Evolutionary conservation across 2,329 filamentous ascomycete species (phyloP).

Genomic region (Leptoxyphium fumago): DNA sequence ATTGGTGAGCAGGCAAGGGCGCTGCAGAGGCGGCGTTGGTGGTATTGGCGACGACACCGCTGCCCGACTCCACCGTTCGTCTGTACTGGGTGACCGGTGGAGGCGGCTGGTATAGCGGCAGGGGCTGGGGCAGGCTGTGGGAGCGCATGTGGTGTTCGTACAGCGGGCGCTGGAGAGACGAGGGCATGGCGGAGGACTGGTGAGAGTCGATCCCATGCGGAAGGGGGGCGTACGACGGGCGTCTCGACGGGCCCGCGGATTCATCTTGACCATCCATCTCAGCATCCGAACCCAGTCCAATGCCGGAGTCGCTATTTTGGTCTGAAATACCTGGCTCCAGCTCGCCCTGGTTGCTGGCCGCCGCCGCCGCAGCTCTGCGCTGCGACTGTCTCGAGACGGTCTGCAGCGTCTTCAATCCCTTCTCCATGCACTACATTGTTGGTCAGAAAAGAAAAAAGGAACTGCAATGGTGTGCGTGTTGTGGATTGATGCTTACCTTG

Average conservation of each 20-base stretch:
- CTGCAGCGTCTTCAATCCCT: slow-evolving; percentile 67
- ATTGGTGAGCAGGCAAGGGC: too few species aligned
- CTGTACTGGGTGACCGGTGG: slow-evolving; percentile 7
- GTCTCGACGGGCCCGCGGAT: slow-evolving; percentile 1
- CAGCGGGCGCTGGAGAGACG: not conserved
- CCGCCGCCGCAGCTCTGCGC: slow-evolving; percentile 34
- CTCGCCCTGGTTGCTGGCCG: slow-evolving; percentile 30
- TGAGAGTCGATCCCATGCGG: not conserved
- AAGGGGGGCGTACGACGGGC: not conserved
- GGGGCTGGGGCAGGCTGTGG: slow-evolving; percentile 18
- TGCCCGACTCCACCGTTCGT: too few species aligned
- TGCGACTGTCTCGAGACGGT: slow-evolving; percentile 51
- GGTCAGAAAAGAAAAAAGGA: too few species aligned
- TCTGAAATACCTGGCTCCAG: slow-evolving; percentile 26
- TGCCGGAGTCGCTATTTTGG: slow-evolving; percentile 52
- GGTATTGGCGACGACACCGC: too few species aligned
- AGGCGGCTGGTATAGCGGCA: slow-evolving; percentile 22
- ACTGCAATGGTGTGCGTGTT: slow-evolving; percentile 26
- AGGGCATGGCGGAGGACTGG: not conserved
- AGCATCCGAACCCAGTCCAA: slow-evolving; percentile 39
- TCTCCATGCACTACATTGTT: slow-evolving; percentile 56
- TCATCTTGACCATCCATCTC: slow-evolving; percentile 22
- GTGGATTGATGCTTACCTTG: slow-evolving; percentile 46
- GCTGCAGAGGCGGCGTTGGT: too few species aligned
- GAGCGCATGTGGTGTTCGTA: slow-evolving; percentile 14